Evolutionary conservation across 75 land plant genomes (phyloP), one percentile per base, ranked within the genome.

Genomic region (Isoetes taiwanensis): DNA sequence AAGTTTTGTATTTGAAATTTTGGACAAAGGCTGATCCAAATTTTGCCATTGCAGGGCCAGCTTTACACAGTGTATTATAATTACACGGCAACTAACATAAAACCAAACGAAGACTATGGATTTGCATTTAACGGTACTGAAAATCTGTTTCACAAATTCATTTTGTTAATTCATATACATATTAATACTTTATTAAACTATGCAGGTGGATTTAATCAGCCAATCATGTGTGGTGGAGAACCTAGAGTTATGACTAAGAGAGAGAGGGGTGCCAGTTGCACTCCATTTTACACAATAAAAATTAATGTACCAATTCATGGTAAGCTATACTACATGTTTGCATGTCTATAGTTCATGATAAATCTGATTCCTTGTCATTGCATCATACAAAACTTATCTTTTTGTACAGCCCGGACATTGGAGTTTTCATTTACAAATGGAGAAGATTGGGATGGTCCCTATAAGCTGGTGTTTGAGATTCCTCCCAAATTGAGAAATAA

Each of bases 211-310:
- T 89, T 89, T 59, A 89, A 89, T 67, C 96, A 89, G 59, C 96
- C 96, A 1, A 79, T 89, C 31, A 89, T 89, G 96, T 89, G 96
- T 73, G 85, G 90, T 28, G 85, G 96, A 37, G 89, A 84, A 48
- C 96, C 90, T 54, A 69, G 96, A 32, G 69, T 58, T 12, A 89
- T 89, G 96, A 70, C 84, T 9, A 65, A 55, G 42, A 89, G 71
- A 53, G 59, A 39, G 30, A 62, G 96, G 42, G 96, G 96, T 9
- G 68, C 66, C 55, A 64, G 63, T 34, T 87, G 83, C 68, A 52
- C 59, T 14, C 90, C 90, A 0, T 61, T 84, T 1, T 89, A 65
- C 43, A 65, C 66, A 4, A 89, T 89, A 64, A 85, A 81, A 62
- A 84, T 89, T 30, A 72, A 78, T 32, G 61, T 84, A 11, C 96